These are phyloP conservation scores for Nematocida major DNA, from an alignment of 371 early-diverging fungal species.

Conservation along the genomic window DNA sequence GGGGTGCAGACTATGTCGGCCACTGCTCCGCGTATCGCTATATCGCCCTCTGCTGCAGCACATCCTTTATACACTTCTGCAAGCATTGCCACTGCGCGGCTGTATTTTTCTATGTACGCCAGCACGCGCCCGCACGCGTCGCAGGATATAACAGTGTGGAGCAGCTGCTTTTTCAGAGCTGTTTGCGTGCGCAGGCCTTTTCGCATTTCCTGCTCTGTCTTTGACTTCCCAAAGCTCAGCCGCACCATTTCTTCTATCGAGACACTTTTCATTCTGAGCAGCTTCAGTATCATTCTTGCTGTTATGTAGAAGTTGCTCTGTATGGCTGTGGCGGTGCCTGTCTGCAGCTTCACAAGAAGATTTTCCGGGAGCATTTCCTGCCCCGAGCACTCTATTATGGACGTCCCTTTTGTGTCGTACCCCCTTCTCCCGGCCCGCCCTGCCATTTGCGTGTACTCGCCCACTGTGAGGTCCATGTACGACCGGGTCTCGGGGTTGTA, in stretches of 20 bases:
- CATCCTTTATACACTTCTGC: background rate
- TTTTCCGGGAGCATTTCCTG: slow-evolving; percentile 51
- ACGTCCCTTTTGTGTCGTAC: slow-evolving; percentile 75
- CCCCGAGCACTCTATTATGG: slow-evolving; percentile 76
- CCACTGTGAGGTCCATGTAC: slow-evolving; percentile 74
- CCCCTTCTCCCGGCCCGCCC: slow-evolving; percentile 96
- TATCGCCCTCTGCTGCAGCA: background rate
- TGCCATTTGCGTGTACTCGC: slow-evolving; percentile 98
- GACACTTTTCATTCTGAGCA: slow-evolving; percentile 53
- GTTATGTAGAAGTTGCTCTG: slow-evolving; percentile 61
- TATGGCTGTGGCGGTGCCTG: slow-evolving; percentile 51
- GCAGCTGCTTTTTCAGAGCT: slow-evolving; percentile 17
- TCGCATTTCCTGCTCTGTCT: slow-evolving; percentile 48
- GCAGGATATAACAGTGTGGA: background rate
- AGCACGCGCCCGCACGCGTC: slow-evolving; percentile 37
- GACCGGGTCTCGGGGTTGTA: slow-evolving; percentile 52
- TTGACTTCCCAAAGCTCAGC: slow-evolving; percentile 61
- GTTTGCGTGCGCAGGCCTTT: slow-evolving; percentile 43
- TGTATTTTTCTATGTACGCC: slow-evolving; percentile 28
- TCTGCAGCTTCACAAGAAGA: slow-evolving; percentile 50
- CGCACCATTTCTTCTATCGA: slow-evolving; percentile 63
- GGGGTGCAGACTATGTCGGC: too few relatives aligned
- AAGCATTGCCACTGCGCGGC: background rate
- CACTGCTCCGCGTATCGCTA: too few relatives aligned
- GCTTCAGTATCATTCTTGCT: slow-evolving; percentile 58